Evolutionary conservation across 1,284 basidiomycete species (phyloP).

Genomic region (Ustilago vetiveriae): DNA sequence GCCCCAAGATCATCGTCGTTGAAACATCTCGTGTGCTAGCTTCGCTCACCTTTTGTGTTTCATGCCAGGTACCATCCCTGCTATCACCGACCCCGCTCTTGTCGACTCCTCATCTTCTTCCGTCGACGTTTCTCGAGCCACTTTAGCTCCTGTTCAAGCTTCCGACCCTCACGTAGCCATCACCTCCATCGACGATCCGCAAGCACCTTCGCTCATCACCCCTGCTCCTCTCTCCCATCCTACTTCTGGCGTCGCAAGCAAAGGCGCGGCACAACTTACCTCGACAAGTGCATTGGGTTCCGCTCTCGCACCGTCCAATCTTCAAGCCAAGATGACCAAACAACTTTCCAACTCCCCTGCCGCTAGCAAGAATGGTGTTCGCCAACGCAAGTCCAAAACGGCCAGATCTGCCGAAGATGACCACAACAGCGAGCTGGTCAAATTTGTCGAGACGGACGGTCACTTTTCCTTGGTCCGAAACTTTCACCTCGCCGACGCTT

Average conservation of each 20-base stretch:
- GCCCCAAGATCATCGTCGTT: no score
- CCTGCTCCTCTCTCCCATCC: slow-evolving; percentile 28
- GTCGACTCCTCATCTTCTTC: slow-evolving; percentile 26
- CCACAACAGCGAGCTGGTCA: slow-evolving; percentile 47
- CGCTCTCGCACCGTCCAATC: slow-evolving; percentile 37
- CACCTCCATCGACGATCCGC: slow-evolving; percentile 9
- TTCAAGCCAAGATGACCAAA: slow-evolving; percentile 48
- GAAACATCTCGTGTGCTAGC: background rate
- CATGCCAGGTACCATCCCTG: slow-evolving; percentile 50
- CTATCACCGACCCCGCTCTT: slow-evolving; percentile 48
- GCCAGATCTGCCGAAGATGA: background rate
- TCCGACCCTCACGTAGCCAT: slow-evolving; percentile 23
- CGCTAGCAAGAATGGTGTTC: slow-evolving; percentile 14
- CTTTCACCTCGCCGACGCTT: slow-evolving; percentile 95
- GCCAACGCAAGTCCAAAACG: slow-evolving; percentile 30
- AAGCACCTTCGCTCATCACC: slow-evolving; percentile 37
- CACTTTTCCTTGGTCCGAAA: slow-evolving; percentile 73
- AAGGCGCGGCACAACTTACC: slow-evolving; percentile 36
- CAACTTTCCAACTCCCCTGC: no score
- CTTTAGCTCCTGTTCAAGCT: slow-evolving; percentile 13
- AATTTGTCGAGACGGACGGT: slow-evolving; percentile 65
- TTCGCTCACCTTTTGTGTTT: no score
- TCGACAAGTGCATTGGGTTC: slow-evolving; percentile 18
- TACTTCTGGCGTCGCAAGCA: slow-evolving; percentile 38
- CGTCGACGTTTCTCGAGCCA: slow-evolving; percentile 13